Conservation (phyloP, 2,329 filamentous ascomycete species). For the Ceratocystis huliohia region DNA sequence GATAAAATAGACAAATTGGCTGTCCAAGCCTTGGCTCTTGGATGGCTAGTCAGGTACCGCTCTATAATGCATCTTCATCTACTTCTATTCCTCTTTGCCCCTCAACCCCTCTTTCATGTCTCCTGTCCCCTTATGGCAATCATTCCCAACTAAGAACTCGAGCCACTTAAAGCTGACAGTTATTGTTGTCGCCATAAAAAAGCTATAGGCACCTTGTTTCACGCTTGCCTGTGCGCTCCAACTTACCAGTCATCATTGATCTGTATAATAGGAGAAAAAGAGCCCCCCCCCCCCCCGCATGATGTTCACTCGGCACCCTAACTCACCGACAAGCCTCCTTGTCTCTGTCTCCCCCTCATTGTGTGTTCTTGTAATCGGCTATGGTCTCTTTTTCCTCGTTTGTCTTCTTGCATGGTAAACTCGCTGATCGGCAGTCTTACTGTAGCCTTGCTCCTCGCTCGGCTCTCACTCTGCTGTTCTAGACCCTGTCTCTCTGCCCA, state of each 20-base stretch:
- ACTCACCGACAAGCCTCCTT: neutral
- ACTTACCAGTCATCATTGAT: neutral
- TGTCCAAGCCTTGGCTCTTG: neutral
- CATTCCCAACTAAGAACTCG: neutral
- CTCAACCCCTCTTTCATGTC: neutral
- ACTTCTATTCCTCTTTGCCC: neutral
- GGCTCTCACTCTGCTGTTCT: neutral
- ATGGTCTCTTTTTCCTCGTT: neutral
- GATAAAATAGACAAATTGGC: neutral
- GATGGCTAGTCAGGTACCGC: neutral
- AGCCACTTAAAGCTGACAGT: neutral
- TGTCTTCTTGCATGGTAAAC: neutral
- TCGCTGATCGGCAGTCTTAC: neutral
- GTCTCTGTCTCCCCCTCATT: neutral
- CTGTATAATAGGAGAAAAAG: too few species aligned
- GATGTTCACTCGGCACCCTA: neutral
- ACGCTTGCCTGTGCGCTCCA: neutral
- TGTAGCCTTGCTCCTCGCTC: neutral
- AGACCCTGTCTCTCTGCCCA: neutral
- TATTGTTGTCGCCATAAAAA: neutral
- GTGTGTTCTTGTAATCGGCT: neutral
- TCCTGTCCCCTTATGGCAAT: neutral
- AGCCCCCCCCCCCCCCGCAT: neutral
- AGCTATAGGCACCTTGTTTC: slow-evolving; percentile 1
- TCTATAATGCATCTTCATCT: neutral